Evolutionary conservation across 2,329 filamentous ascomycete species (phyloP).

Genomic region (Pochonia chlamydosporia): DNA sequence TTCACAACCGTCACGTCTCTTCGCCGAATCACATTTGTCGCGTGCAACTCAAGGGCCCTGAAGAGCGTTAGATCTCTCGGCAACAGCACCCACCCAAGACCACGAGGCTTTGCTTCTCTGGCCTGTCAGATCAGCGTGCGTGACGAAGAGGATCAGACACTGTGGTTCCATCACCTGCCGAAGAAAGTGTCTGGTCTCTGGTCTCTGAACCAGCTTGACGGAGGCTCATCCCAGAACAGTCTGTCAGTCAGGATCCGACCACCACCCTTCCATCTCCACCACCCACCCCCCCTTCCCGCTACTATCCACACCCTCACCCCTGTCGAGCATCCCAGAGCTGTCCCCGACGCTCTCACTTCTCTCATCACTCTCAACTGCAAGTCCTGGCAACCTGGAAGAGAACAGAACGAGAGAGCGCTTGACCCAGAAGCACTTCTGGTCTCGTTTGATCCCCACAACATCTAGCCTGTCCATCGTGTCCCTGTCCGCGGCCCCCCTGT

Average conservation of each 20-base stretch:
- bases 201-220: not conserved
- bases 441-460: not conserved
- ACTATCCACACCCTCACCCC: not conserved
- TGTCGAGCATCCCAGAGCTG: not conserved
- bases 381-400: not conserved
- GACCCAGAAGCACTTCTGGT: too few relatives aligned
- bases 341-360: too few relatives aligned
- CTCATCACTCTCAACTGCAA: not conserved
- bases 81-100: slow-evolving; percentile 1
- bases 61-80: slow-evolving; percentile 1
- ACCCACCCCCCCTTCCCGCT: not conserved
- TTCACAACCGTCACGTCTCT: not conserved
- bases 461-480: not conserved
- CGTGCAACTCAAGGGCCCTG: not conserved
- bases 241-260: not conserved
- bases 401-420: too few relatives aligned
- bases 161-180: not conserved
- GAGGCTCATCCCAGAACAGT: not conserved
- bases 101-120: not conserved
- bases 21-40: slow-evolving; percentile 4
- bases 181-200: not conserved
- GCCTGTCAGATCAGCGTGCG: slow-evolving; percentile 2
- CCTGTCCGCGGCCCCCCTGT: not conserved
- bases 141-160: not conserved
- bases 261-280: too few relatives aligned